Percentiles rank a stretch among this genome's conserved stretches.
Evolutionary conservation across 1,284 basidiomycete genomes (phyloP).

Genomic region (Bondarzewia mesenterica): DNA sequence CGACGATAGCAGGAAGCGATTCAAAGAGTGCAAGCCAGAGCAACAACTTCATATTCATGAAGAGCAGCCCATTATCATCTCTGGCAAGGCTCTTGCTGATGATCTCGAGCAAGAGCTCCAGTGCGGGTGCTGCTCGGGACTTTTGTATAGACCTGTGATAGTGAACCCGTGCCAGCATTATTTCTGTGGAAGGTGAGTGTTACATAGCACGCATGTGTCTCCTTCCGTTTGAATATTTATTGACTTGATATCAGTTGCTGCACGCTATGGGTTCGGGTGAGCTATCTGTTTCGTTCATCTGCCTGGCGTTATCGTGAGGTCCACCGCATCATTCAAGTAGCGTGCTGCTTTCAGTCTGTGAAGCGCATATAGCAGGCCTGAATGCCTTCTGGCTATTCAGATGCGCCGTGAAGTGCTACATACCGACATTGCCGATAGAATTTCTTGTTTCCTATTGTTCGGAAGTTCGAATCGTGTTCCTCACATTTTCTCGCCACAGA

Average conservation of each 20-base stretch:
- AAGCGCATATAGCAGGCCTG: not conserved
- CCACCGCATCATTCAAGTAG: too few species aligned
- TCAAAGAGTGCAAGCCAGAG: conserved; percentile 38
- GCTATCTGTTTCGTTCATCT: too few species aligned
- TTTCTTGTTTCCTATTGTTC: too few species aligned
- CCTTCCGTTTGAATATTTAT: conserved; percentile 9
- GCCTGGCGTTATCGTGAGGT: too few species aligned
- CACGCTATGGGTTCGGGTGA: conserved; percentile 69
- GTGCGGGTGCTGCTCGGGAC: conserved; percentile 74
- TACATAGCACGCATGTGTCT: conserved; percentile 6
- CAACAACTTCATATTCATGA: conserved; percentile 9
- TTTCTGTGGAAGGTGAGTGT: conserved; percentile 71
- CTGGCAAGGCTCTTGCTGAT: conserved; percentile 37
- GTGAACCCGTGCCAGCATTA: conserved; percentile 77
- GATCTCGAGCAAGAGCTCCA: conserved; percentile 65
- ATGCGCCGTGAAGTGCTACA: too few species aligned
- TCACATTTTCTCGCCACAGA: conserved; percentile 34
- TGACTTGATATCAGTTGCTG: conserved; percentile 57
- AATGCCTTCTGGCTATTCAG: not conserved
- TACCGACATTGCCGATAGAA: too few species aligned
- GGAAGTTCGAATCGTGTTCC: conserved; percentile 3
- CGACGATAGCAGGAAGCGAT: conserved; percentile 48
- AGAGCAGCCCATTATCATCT: conserved; percentile 13
- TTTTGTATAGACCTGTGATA: conserved; percentile 69
- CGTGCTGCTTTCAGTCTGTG: too few species aligned